Evolutionary conservation across 2,329 filamentous ascomycete species (phyloP), one percentile per base, ranked within the genome.

Genomic region (Fusarium secorum): DNA sequence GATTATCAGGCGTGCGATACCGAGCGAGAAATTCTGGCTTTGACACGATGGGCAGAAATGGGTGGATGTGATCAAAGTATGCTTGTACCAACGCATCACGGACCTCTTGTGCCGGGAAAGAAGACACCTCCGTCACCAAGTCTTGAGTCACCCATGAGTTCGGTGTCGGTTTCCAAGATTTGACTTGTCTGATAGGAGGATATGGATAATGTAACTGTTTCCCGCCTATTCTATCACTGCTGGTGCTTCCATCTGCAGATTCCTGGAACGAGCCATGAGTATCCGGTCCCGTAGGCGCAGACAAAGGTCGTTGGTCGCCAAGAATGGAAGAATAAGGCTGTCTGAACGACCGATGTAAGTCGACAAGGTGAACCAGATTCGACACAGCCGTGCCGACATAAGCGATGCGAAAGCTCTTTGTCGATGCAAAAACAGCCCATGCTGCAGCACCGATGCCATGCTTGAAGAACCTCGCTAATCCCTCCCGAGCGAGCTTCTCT

Each of bases 321-420:
- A 62, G 24, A 2, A 68, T 65, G 0, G 71, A 60, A 11, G 74
- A 54, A 6, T 74, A 75, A 2, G 74, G 72, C 20, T 74, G 74
- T 18, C 71, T 72, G 9, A 76, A 76, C 0, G 72, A 75, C 2
- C 69, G 64, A 35, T 76, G 74, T 4, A 76, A 41, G 20, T 76
- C 72, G 0, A 76, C 74, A 0, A 76, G 52, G 14, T 76, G 74
- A 4, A 74, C 72, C 2, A 76, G 59, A 7, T 76, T 76, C 3
- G 74, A 76, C 2, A 76, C 74, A 14, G 72, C 68, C 11, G 74
- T 76, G 38, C 74, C 74, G 35, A 76, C 71, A 14, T 76, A 76
- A 3, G 74, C 74, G 4, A 76, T 76, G 10, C 74, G 74, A 62
- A 75, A 76, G 45, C 71, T 76, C 11, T 76, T 66, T 2, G 72